Base-by-base conservation (phyloP, 78 protist species). In the Anaeramoeba flamelloides region DNA sequence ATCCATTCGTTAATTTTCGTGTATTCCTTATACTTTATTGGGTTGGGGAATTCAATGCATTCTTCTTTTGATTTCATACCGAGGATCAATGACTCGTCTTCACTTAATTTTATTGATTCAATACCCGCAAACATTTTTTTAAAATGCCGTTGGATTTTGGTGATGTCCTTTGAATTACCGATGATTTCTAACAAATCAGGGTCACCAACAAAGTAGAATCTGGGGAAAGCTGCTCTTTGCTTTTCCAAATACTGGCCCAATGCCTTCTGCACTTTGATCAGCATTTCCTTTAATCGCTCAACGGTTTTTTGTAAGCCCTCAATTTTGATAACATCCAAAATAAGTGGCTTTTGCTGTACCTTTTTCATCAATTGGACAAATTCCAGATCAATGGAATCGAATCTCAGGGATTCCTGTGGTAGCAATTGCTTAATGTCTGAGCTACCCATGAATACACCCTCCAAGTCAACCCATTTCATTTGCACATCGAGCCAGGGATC, bases 201-300 rank as follows among this genome's bases (percentile, higher is more conserved):
- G 85, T 97, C 99, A 37, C 99, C 99, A 12, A 97, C 92, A 36
- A 95, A 97, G 89, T 95, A 97, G 91, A 97, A 93, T 38, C 98
- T 90, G 0, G 98, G 95, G 85, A 94, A 95, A 2, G 93, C 76
- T n/a, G 82, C 1, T 31, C 99, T 86, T 83, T 95, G 95, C 1
- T 83, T n/a, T 79, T 97, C 98, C 30, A 97, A 82, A 65, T 91
- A 97, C 74, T 94, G 94, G 17, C 94, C 94, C 36, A 97, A 87
- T 12, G 92, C 91, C 87, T 90, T 92, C 87, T 97, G 99, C 38
- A 97, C 86, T 79, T 87, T 86, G 82, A 74, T 12, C 33, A 96
- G 86, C 8, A 84, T 53, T 30, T 89, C 94, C 2, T 88, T 79
- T 4, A 95, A 41, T 22, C 95, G 81, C 77, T 83, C 94, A 39